These are phyloP conservation scores for Circinella minor DNA, from an alignment of 371 early-diverging fungal genomes.

Conservation along the genomic window DNA sequence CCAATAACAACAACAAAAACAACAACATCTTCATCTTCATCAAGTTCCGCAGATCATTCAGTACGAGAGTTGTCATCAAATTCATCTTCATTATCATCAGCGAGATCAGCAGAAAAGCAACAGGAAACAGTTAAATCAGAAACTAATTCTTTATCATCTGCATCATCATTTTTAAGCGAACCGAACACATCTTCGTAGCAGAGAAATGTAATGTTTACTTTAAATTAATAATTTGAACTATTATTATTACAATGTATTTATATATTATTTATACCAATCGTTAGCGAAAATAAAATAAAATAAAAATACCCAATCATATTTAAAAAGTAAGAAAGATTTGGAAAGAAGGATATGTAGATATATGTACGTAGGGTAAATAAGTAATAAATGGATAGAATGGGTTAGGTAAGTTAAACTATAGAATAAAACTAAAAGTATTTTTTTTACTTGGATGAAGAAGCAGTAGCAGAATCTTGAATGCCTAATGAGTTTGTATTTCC, in stretches of 20 bases:
- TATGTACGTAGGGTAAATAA: background rate
- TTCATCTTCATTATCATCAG: background rate
- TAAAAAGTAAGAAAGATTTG: too few relatives aligned
- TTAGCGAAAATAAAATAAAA: too few relatives aligned
- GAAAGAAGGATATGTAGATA: too few relatives aligned
- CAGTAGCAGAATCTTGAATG: background rate
- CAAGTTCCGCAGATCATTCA: background rate
- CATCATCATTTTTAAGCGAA: conserved; percentile 7
- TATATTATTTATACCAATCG: too few relatives aligned
- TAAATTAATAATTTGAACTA: too few relatives aligned
- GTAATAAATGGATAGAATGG: background rate
- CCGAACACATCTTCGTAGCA: conserved; percentile 2
- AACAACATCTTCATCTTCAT: conserved; percentile 8
- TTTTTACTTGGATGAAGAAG: background rate
- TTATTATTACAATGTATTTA: too few relatives aligned
- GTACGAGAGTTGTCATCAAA: background rate
- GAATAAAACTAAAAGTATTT: background rate
- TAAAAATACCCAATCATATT: too few relatives aligned
- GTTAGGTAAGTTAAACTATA: background rate
- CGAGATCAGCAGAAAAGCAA: background rate
- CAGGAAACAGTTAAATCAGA: too few relatives aligned
- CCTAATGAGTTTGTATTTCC: background rate
- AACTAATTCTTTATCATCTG: conserved; percentile 1
- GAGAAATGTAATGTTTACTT: too few relatives aligned
- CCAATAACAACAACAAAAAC: background rate